Evolutionary conservation across 1,284 basidiomycete genomes (phyloP).

Genomic region (Macrocystidia cucumis): DNA sequence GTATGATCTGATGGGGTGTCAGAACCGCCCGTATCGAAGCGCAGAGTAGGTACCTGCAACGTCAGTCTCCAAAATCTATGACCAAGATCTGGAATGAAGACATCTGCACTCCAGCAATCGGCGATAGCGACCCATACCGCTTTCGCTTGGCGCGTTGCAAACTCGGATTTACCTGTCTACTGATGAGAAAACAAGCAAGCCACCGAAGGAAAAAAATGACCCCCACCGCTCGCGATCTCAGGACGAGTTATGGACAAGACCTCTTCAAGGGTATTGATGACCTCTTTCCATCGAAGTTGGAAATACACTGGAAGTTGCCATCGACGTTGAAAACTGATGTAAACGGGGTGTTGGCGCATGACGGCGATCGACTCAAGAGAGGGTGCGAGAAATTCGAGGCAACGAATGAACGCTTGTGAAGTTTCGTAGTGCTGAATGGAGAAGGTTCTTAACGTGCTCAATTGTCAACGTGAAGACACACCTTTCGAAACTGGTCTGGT

Average conservation of each 20-base stretch:
- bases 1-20: conserved; percentile 49
- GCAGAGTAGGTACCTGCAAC: conserved; percentile 77
- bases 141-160: conserved; percentile 56
- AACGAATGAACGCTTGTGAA: conserved; percentile 79
- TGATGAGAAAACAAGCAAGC: conserved; percentile 10
- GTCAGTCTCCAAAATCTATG: conserved; percentile 85
- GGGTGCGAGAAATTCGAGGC: conserved; percentile 78
- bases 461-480: conserved; percentile 23
- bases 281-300: conserved; percentile 96
- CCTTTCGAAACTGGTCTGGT: conserved; percentile 85
- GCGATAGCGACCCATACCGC: conserved; percentile 69
- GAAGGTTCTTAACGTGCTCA: background rate
- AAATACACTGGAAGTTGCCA: conserved; percentile 98
- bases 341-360: conserved; percentile 70
- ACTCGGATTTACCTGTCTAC: conserved; percentile 27
- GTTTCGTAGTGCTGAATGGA: conserved; percentile 68
- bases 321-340: conserved; percentile 67
- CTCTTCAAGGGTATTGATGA: conserved; percentile 72
- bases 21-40: conserved; percentile 5
- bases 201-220: background rate
- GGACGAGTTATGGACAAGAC: conserved; percentile 37
- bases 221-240: conserved; percentile 29
- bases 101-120: conserved; percentile 78
- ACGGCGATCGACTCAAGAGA: conserved; percentile 60
- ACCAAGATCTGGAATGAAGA: conserved; percentile 76